Evolutionary conservation across 176 grass and related monocot species (phyloP).

Genomic region (Canna indica): DNA sequence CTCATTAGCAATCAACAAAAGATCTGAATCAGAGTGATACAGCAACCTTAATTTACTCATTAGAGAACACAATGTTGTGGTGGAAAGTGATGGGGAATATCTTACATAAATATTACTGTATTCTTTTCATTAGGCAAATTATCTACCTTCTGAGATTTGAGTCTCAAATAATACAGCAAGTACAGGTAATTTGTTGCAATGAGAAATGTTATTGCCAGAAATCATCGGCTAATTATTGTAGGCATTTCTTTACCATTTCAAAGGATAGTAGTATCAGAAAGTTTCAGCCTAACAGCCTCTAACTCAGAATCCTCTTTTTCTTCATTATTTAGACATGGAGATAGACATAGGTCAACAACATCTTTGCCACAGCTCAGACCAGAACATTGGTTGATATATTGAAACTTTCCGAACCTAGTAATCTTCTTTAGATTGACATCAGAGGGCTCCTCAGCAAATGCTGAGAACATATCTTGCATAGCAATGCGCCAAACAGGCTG

Average conservation of each 20-base stretch:
- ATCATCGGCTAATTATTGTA: conserved; percentile 2
- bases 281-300: conserved; percentile 25
- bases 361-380: neutral
- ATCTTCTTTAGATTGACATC: conserved; percentile 6
- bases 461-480: conserved; percentile 29
- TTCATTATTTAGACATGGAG: conserved; percentile 9
- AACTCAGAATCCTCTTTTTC: conserved; percentile 29
- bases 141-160: too few species aligned
- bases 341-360: neutral
- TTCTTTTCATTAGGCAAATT: too few species aligned
- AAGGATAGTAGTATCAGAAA: neutral
- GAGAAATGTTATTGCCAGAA: too few species aligned
- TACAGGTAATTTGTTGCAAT: too few species aligned
- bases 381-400: conserved; percentile 18
- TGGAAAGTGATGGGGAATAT: too few species aligned
- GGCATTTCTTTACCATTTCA: conserved; percentile 10
- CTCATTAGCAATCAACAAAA: too few species aligned
- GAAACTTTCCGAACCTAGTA: conserved; percentile 5
- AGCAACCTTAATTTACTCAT: too few species aligned
- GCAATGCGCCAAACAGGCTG: conserved; percentile 52
- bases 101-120: too few species aligned
- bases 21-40: too few species aligned
- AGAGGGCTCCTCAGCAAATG: neutral
- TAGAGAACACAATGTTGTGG: too few species aligned
- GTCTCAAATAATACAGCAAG: too few species aligned